Evolutionary conservation across 1,284 basidiomycete species (phyloP).

Genomic region (Exobasidium cylindrosporum): DNA sequence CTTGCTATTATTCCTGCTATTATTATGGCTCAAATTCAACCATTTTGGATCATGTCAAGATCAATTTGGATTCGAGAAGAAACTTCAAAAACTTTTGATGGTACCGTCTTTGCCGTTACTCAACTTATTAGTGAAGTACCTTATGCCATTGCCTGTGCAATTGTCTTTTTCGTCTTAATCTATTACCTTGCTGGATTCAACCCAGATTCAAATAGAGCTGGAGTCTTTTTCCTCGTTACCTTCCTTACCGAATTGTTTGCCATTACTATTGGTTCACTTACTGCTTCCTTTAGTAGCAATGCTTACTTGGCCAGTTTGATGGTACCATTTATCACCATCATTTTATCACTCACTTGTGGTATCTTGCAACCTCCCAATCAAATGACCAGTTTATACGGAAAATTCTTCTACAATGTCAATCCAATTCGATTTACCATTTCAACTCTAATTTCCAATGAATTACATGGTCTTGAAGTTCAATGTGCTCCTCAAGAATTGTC

Average conservation of each 20-base stretch:
- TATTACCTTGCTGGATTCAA: constrained; percentile 66
- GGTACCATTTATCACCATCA: constrained; percentile 69
- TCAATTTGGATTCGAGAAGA: constrained; percentile 45
- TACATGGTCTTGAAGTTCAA: constrained; percentile 69
- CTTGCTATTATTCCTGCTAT: constrained; percentile 69
- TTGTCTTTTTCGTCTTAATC: constrained; percentile 35
- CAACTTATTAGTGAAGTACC: constrained; percentile 62
- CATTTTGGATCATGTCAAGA: constrained; percentile 77
- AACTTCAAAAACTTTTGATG: constrained; percentile 43
- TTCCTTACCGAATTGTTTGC: constrained; percentile 40
- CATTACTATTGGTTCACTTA: constrained; percentile 32
- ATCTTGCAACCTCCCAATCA: constrained; percentile 67
- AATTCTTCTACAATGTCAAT: constrained; percentile 48
- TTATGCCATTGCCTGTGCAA: constrained; percentile 63
- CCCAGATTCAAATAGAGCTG: constrained; percentile 61
- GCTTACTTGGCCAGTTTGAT: constrained; percentile 71
- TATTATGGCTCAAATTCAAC: constrained; percentile 76
- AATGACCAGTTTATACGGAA: constrained; percentile 30
- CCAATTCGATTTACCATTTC: constrained; percentile 38
- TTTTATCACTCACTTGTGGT: constrained; percentile 56
- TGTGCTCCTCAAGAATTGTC: constrained; percentile 67
- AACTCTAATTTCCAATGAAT: constrained; percentile 70
- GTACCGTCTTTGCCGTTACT: constrained; percentile 53
- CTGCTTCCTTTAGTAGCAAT: constrained; percentile 59
- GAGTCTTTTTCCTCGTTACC: constrained; percentile 67